Evolutionary conservation across 2,329 filamentous ascomycete species (phyloP), one percentile per base, ranked within the genome.

Genomic region (Fusarium penzigii): DNA sequence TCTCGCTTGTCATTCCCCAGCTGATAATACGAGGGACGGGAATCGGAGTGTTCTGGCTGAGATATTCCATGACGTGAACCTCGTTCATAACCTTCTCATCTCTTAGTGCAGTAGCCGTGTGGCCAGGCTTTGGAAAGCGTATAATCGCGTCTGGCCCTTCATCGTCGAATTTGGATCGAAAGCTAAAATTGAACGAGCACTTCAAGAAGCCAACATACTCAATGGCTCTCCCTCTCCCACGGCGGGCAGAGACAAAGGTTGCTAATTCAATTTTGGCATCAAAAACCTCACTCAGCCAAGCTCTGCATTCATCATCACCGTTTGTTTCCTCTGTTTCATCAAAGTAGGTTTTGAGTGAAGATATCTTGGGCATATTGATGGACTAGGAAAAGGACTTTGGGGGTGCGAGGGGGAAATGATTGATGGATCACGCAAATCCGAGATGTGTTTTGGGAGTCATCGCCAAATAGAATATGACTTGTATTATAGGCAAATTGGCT

Each of bases 51-150:
- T 66, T 53, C 44, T 68, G 42, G 41, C 55, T 39, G 17, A 72
- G 58, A 36, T 53, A 65, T 39, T 68, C 51, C 55, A 71, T 64
- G 46, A 56, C 47, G 17, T 46, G 45, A 39, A 64, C 64, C 39
- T 69, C 64, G 42, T 68, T 70, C 17, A 42, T 40, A 38, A 72
- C 62, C 45, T 72, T 74, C 45, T 72, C 69, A 42, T 67, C 64
- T 36, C 62, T 44, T 14, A 56, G 48, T 9, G 47, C 14, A 12
- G 55, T 51, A 39, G 54, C 46, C 17, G 53, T 66, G 36, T 60
- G 56, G 5, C 65, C 65, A 2, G 62, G 62, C 45, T 61, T 53
- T 9, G 61, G 60, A 34, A 67, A 69, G 2, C 62, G 64, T 36
- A 68, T 65, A 13, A 68, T 56, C n/a, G 49, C 60, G 32, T 59